Evolutionary conservation across 306 rosid genomes (phyloP).

Genomic region (Rosa persica): DNA sequence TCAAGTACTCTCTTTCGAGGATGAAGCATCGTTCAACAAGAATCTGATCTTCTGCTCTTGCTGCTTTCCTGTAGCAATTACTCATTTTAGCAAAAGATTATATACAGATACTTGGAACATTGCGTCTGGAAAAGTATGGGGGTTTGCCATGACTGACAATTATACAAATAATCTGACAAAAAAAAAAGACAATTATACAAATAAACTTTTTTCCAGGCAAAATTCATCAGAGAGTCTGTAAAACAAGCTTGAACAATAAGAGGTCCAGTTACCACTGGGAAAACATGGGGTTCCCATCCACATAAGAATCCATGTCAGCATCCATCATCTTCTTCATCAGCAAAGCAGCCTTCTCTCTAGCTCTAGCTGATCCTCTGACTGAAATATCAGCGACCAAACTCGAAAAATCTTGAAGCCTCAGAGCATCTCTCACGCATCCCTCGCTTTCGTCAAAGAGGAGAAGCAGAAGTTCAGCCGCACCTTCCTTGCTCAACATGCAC

Average conservation of each 20-base stretch:
- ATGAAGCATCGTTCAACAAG: not conserved
- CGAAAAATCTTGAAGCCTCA: slow-evolving; percentile 47
- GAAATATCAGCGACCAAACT: slow-evolving; percentile 60
- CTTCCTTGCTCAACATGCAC: slow-evolving; percentile 78
- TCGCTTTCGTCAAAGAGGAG: slow-evolving; percentile 74
- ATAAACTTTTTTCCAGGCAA: not conserved
- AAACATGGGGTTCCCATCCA: slow-evolving; percentile 32
- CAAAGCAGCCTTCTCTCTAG: slow-evolving; percentile 62
- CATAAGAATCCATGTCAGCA: slow-evolving; percentile 30
- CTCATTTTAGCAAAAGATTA: not conserved
- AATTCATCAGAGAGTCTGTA: not conserved
- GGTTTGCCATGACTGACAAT: not conserved
- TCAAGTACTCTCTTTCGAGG: not conserved
- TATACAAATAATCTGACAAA: not conserved
- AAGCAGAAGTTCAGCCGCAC: slow-evolving; percentile 67
- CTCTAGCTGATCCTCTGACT: slow-evolving; percentile 68
- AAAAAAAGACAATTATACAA: not conserved
- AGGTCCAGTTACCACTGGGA: slow-evolving; percentile 14
- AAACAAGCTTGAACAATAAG: not conserved
- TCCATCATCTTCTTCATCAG: slow-evolving; percentile 57
- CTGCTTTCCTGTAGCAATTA: not conserved
- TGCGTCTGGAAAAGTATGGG: not conserved
- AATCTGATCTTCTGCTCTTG: not conserved
- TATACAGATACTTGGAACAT: not conserved
- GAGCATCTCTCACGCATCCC: slow-evolving; percentile 48